These are phyloP conservation scores for Zoysia pacifica DNA, from an alignment of 176 grass and related monocot species.

Conservation along the genomic window DNA sequence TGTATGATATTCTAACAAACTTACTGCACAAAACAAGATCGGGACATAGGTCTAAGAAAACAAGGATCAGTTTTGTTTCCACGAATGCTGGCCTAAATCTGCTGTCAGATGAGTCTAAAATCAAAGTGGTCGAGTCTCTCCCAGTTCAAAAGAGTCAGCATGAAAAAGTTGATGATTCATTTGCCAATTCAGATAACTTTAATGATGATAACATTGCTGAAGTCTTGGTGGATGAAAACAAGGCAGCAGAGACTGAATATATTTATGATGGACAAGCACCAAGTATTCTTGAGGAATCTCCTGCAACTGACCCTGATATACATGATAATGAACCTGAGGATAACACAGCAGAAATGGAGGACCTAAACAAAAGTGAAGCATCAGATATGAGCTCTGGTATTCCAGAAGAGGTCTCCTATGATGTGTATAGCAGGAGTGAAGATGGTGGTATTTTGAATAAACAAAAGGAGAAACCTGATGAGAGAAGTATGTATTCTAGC, in stretches of 20 bases:
- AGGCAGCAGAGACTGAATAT: constrained; percentile 46
- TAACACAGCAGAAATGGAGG: constrained; percentile 39
- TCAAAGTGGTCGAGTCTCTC: constrained; percentile 44
- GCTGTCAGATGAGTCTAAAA: constrained; percentile 67
- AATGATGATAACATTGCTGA: constrained; percentile 26
- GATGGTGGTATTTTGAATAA: constrained; percentile 31
- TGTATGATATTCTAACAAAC: constrained; percentile 73
- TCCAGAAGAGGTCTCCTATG: constrained; percentile 30
- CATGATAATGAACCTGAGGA: constrained; percentile 37
- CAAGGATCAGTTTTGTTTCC: constrained; percentile 64
- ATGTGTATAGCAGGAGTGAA: constrained; percentile 39
- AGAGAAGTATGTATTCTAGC: constrained; percentile 29
- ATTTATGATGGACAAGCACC: constrained; percentile 41
- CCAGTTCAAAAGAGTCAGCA: constrained; percentile 40
- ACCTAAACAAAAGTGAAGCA: constrained; percentile 40
- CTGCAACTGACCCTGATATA: constrained; percentile 26
- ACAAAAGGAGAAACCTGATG: constrained; percentile 23
- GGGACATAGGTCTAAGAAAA: constrained; percentile 59
- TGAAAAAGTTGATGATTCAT: constrained; percentile 31
- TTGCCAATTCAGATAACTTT: constrained; percentile 44
- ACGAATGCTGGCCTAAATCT: constrained; percentile 76
- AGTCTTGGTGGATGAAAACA: constrained; percentile 41
- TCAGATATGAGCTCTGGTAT: constrained; percentile 38
- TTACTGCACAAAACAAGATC: constrained; percentile 67
- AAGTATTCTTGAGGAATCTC: constrained; percentile 36